Conservation (phyloP, 148 eudicot genomes). For the Agrostemma githago region DNA sequence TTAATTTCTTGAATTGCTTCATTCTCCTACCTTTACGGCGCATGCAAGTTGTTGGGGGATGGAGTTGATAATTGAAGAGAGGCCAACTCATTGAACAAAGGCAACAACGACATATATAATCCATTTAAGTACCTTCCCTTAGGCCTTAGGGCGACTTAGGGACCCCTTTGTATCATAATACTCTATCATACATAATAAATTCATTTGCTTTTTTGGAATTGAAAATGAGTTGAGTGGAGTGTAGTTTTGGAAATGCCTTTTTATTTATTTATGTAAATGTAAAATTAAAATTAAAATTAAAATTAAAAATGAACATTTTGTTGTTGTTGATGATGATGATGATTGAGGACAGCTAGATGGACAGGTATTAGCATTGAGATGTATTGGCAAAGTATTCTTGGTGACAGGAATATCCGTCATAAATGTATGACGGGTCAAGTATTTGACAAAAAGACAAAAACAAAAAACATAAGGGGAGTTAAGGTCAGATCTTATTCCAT, state of each 20-base stretch:
- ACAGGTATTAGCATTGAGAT: neutral
- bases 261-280: neutral
- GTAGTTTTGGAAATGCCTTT: conserved; percentile 2
- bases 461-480: too few relatives aligned
- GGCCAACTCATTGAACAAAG: conserved; percentile 8
- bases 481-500: too few relatives aligned
- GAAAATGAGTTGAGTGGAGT: conserved; percentile 1
- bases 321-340: neutral
- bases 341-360: conserved; percentile 11
- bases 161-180: neutral
- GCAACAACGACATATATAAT: neutral
- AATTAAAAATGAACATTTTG: neutral
- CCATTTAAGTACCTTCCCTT: neutral
- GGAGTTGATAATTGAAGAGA: neutral
- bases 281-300: neutral
- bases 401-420: too few relatives aligned
- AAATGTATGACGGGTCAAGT: too few relatives aligned
- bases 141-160: neutral
- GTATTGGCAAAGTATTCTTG: too few relatives aligned
- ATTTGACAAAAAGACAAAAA: too few relatives aligned
- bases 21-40: neutral
- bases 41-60: neutral
- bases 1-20: too few relatives aligned
- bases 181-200: neutral
- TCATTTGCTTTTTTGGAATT: neutral